These are phyloP conservation scores for Sclerotinia subarctica DNA, from an alignment of 2,329 filamentous ascomycete species.

Conservation along the genomic window DNA sequence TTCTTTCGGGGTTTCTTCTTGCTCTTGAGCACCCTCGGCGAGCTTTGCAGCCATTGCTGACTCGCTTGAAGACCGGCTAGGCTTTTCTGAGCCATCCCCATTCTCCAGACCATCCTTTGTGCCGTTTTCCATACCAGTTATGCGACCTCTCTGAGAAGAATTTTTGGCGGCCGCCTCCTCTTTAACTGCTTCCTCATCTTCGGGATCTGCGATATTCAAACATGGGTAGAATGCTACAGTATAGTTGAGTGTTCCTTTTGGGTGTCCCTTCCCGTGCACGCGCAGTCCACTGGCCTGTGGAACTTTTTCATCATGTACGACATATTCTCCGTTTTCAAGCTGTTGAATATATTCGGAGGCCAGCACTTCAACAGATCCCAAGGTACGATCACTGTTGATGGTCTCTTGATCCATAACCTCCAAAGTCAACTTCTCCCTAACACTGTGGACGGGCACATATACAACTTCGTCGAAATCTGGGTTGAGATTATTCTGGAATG, in stretches of 20 bases:
- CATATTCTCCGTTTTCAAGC: conserved; percentile 75
- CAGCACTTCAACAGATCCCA: conserved; percentile 76
- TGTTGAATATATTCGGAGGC: conserved; percentile 77
- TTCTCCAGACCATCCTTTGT: conserved; percentile 23
- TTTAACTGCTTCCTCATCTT: conserved; percentile 80
- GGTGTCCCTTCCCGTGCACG: conserved; percentile 66
- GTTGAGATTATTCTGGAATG: conserved; percentile 92
- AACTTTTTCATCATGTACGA: conserved; percentile 73
- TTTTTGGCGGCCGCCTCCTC: conserved; percentile 44
- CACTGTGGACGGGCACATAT: conserved; percentile 85
- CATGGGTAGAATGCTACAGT: conserved; percentile 88
- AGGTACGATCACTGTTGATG: conserved; percentile 82
- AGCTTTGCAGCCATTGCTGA: conserved; percentile 32
- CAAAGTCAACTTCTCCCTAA: conserved; percentile 77
- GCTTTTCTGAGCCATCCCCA: conserved; percentile 39
- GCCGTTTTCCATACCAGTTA: conserved; percentile 29
- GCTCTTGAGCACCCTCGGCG: conserved; percentile 39
- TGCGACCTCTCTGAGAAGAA: conserved; percentile 30
- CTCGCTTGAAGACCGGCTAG: conserved; percentile 41
- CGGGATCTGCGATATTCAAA: conserved; percentile 82
- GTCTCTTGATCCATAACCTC: conserved; percentile 98
- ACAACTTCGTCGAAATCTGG: conserved; percentile 95
- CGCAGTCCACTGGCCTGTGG: conserved; percentile 65
- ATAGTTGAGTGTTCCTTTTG: conserved; percentile 79
- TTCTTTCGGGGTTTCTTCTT: conserved; percentile 45